phyloP scores from a whole-genome alignment of 1,284 basidiomycete genomes.

The Naganishia liquefaciens region DNA sequence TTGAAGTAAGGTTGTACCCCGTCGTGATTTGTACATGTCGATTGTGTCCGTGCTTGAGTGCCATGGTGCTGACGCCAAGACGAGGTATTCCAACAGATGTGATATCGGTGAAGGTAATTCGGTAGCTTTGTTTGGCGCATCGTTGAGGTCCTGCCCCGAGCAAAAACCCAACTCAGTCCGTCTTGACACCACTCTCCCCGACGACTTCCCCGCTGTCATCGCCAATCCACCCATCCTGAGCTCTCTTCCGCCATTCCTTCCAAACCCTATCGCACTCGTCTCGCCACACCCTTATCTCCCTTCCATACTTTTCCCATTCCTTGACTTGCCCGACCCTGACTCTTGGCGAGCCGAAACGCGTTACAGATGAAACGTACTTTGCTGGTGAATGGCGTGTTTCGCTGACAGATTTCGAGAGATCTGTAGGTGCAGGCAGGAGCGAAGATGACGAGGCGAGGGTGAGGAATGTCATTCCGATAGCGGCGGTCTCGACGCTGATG shows the following conservation, averaged over 20 bases:
- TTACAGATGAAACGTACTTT: constrained; percentile 62
- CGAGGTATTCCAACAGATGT: no score
- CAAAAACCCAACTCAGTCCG: constrained; percentile 1
- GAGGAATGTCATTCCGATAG: constrained; percentile 66
- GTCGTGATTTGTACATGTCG: no score
- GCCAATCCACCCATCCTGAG: constrained; percentile 11
- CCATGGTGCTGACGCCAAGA: no score
- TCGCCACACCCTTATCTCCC: constrained; percentile 58
- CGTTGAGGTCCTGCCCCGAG: no score
- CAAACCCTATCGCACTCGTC: constrained; percentile 61
- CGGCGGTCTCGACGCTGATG: constrained; percentile 64
- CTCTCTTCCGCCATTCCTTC: constrained; percentile 36
- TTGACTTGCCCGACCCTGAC: constrained; percentile 60
- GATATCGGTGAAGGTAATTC: no score
- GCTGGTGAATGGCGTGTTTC: constrained; percentile 44
- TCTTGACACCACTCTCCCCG: constrained; percentile 21
- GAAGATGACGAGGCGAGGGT: constrained; percentile 53
- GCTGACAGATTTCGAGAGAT: background rate
- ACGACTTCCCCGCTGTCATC: constrained; percentile 1
- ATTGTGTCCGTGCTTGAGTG: no score
- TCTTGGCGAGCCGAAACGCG: constrained; percentile 60
- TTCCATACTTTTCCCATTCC: constrained; percentile 59
- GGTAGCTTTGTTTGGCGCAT: no score
- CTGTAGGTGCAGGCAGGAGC: constrained; percentile 28
- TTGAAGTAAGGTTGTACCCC: no score